Evolutionary conservation across 495 filamentous ascomycete genomes (phyloP).

Genomic region (Bacidia gigantensis): DNA sequence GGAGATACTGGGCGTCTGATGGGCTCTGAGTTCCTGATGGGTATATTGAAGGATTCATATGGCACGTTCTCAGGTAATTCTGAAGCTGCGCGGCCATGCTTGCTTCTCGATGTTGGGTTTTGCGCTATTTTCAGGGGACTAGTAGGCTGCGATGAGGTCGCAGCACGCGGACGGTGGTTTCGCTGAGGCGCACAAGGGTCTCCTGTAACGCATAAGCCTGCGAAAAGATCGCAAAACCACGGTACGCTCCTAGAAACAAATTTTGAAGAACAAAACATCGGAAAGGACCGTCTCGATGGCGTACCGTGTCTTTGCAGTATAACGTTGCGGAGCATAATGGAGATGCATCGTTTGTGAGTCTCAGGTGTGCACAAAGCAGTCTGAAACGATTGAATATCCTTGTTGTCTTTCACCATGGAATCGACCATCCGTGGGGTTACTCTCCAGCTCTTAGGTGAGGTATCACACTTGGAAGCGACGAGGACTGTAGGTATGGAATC

Average conservation of each 20-base stretch:
- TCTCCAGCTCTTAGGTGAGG: slow-evolving; percentile 42
- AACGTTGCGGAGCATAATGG: slow-evolving; percentile 56
- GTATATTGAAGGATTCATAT: background rate
- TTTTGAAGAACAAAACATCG: background rate
- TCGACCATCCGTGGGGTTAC: slow-evolving; percentile 48
- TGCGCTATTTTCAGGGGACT: background rate
- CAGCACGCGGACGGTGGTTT: slow-evolving; percentile 1
- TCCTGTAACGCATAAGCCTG: background rate
- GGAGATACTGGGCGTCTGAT: background rate
- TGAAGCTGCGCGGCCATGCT: slow-evolving; percentile 13
- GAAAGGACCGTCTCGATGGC: slow-evolving; percentile 20
- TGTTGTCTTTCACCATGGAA: slow-evolving; percentile 37
- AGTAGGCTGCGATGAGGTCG: background rate
- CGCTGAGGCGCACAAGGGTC: background rate
- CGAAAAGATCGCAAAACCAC: no score
- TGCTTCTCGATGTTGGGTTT: background rate
- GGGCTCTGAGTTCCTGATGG: background rate
- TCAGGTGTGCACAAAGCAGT: slow-evolving; percentile 57
- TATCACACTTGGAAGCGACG: slow-evolving; percentile 77
- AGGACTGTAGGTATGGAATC: slow-evolving; percentile 57
- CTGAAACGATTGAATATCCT: slow-evolving; percentile 55
- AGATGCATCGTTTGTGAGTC: slow-evolving; percentile 64
- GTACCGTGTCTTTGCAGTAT: slow-evolving; percentile 51
- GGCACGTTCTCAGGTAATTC: slow-evolving; percentile 4
- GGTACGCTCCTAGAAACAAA: no score